These are phyloP conservation scores for Phytopythium mirpurense DNA, from an alignment of 352 stramenopile species.

Conservation along the genomic window DNA sequence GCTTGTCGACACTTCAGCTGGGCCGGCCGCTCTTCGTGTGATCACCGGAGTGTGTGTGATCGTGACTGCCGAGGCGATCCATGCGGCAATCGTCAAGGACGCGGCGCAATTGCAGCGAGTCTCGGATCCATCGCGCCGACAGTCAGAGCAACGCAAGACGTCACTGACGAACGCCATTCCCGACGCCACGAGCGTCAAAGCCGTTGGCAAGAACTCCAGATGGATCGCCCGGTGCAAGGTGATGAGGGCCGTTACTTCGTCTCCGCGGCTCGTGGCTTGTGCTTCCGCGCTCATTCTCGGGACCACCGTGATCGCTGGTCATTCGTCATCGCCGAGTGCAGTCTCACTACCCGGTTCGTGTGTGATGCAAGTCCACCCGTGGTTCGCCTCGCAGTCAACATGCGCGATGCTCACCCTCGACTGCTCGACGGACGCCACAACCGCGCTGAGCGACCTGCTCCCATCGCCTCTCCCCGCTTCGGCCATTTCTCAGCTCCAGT, in stretches of 20 bases:
- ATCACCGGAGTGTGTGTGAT: not conserved
- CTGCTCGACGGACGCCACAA: not conserved
- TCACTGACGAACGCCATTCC: constrained; percentile 4
- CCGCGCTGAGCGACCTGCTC: not conserved
- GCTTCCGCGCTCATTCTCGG: not conserved
- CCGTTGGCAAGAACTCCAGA: not conserved
- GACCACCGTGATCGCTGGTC: not conserved
- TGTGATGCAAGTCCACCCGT: not conserved
- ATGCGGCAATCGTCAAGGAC: not conserved
- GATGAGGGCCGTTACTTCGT: not conserved
- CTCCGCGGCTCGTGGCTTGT: not conserved
- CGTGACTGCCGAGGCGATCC: not conserved
- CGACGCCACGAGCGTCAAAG: not conserved
- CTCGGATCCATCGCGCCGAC: not conserved
- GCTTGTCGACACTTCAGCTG: not conserved
- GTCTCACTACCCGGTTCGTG: not conserved
- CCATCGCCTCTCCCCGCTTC: not conserved
- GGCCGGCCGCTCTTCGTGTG: not conserved
- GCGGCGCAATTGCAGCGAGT: not conserved
- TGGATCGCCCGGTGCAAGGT: not conserved
- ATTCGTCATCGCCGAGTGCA: not conserved
- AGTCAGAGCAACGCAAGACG: not conserved
- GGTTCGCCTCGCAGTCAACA: not conserved
- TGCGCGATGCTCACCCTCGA: not conserved
- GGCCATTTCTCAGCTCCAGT: not conserved